phyloP scores from a whole-genome alignment of 78 protist species.

The Dictyostelium purpureum region DNA sequence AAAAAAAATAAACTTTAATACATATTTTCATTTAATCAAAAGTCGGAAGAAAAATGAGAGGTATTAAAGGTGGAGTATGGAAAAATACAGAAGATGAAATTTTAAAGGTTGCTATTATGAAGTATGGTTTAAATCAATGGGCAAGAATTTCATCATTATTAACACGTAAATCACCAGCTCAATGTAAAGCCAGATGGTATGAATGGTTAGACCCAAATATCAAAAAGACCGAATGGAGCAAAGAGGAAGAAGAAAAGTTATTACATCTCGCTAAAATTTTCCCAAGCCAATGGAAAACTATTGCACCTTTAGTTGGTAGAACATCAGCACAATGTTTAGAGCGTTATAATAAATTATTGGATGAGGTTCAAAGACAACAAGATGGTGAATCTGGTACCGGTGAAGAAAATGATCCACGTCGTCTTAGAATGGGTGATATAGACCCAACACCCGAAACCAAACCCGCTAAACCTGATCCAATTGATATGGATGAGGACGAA shows the following conservation, averaged over 20 bases:
- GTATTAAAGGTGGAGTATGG: constrained; percentile 98
- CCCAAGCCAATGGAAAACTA: constrained; percentile 99
- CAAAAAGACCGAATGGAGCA: constrained; percentile 99
- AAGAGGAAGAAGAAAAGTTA: constrained; percentile 99
- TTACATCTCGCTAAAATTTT: constrained; percentile 97
- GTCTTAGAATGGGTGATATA: constrained; percentile 96
- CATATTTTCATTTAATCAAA: too few relatives aligned
- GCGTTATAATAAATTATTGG: constrained; percentile 97
- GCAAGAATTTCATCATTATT: constrained; percentile 97
- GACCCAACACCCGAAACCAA: constrained; percentile 98
- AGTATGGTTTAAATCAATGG: constrained; percentile 98
- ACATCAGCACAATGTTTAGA: constrained; percentile 98
- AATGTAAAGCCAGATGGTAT: constrained; percentile 99
- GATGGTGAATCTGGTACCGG: constrained; percentile 28
- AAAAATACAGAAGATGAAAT: constrained; percentile 99
- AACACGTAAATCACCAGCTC: constrained; percentile 97
- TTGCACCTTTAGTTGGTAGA: constrained; percentile 98
- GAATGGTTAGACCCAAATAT: constrained; percentile 99
- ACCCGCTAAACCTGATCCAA: constrained; percentile 99
- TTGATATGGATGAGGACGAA: constrained; percentile 99
- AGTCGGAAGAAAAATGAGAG: constrained; percentile 60
- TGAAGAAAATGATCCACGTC: constrained; percentile 93
- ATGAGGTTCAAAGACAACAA: constrained; percentile 50
- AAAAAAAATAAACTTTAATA: too few relatives aligned
- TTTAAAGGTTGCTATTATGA: constrained; percentile 99